Conservation (phyloP, 2,329 filamentous ascomycete species). For the Verticillium nonalfalfae region DNA sequence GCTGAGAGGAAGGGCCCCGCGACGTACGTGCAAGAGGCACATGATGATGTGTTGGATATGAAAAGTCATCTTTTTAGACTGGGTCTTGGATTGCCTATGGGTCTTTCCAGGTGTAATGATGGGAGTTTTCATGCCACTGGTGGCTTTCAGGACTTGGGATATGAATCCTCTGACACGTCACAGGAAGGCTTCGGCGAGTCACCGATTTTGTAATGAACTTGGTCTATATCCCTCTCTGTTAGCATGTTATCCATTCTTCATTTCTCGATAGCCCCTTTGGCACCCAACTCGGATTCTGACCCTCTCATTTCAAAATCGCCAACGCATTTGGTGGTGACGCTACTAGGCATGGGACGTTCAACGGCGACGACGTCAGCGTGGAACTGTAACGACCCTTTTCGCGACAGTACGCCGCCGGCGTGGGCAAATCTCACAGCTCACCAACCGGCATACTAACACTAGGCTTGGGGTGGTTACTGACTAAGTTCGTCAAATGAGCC, state of each 20-base stretch:
- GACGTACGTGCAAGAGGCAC: not conserved
- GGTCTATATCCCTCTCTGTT: not conserved
- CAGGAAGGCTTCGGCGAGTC: not conserved
- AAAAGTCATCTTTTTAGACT: not conserved
- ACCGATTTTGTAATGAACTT: not conserved
- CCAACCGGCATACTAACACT: conserved; percentile 42
- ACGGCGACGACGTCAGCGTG: conserved; percentile 52
- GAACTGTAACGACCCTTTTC: conserved; percentile 50
- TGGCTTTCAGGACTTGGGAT: not conserved
- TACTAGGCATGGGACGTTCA: conserved; percentile 49
- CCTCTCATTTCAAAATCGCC: conserved; percentile 31
- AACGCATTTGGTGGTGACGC: conserved; percentile 41
- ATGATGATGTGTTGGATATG: not conserved
- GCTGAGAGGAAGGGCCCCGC: not conserved
- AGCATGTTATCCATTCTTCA: not conserved
- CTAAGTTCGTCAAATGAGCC: conserved; percentile 26
- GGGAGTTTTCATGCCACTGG: not conserved
- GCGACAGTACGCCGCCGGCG: conserved; percentile 44
- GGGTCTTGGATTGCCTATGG: not conserved
- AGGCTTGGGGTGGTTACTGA: conserved; percentile 17
- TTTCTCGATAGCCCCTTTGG: not conserved
- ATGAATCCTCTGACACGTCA: not conserved
- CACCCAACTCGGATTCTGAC: not conserved
- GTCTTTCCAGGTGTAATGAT: not conserved
- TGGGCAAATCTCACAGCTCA: conserved; percentile 50